Evolutionary conservation across 805 yeast genomes (phyloP).

Genomic region (Lipomyces chichibuensis): DNA sequence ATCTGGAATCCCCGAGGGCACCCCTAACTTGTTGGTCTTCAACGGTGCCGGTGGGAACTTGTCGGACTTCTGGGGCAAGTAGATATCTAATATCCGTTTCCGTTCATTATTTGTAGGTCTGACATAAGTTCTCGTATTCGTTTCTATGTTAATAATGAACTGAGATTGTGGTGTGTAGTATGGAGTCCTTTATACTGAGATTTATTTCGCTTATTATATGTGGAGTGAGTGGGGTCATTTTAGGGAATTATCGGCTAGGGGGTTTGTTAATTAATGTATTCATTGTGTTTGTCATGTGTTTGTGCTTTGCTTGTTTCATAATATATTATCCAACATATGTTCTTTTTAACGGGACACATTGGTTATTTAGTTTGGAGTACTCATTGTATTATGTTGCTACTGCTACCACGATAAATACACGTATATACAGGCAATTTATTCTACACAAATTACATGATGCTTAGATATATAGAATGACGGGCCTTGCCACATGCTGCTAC

Average conservation of each 20-base stretch:
- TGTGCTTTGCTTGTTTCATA: background rate
- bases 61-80: constrained; percentile 52
- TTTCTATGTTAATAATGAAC: background rate
- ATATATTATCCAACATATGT: background rate
- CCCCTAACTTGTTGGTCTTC: constrained; percentile 62
- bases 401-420: background rate
- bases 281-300: background rate
- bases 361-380: constrained; percentile 13
- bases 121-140: background rate
- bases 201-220: background rate
- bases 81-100: background rate
- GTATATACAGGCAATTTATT: background rate
- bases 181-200: background rate
- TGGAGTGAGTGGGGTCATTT: background rate
- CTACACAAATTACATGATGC: background rate
- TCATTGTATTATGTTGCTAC: constrained; percentile 9
- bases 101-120: background rate
- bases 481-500: background rate
- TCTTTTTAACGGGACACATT: background rate
- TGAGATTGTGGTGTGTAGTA: background rate
- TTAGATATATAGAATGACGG: no score
- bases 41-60: constrained; percentile 61
- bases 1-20: constrained; percentile 51
- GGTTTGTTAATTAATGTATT: constrained; percentile 2
- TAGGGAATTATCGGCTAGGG: background rate